These are phyloP conservation scores for Colletotrichum musicola DNA, from an alignment of 2,329 filamentous ascomycete genomes.

Conservation along the genomic window DNA sequence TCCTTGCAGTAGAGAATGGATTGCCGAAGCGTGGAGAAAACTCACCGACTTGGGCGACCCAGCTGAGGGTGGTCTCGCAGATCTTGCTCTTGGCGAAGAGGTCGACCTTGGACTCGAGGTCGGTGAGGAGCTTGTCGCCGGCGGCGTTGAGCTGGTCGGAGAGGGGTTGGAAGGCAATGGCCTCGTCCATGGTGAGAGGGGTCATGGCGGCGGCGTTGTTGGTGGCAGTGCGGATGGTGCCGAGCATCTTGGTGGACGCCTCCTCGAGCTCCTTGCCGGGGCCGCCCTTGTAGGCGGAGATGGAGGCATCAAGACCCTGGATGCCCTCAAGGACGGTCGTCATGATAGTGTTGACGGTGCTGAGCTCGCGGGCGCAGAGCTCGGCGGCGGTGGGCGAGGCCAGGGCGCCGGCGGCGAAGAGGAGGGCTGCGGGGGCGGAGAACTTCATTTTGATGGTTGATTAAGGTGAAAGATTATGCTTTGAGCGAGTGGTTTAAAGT, in stretches of 20 bases:
- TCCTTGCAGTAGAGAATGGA: too few relatives aligned
- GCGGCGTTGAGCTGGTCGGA: constrained; percentile 37
- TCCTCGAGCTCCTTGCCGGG: constrained; percentile 25
- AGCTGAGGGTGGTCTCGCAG: constrained; percentile 30
- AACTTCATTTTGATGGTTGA: constrained; percentile 29
- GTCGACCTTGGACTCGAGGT: constrained; percentile 20
- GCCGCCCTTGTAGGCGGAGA: constrained; percentile 27
- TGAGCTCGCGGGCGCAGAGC: constrained; percentile 28
- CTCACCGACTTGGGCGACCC: constrained; percentile 36
- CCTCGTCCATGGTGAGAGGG: constrained; percentile 35
- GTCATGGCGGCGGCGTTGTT: constrained; percentile 29
- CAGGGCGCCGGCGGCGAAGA: constrained; percentile 31
- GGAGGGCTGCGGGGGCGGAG: constrained; percentile 17
- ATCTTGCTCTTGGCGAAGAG: constrained; percentile 18
- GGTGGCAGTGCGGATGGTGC: constrained; percentile 35
- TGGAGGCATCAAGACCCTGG: constrained; percentile 16
- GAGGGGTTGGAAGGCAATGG: constrained; percentile 37
- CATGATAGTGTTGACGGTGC: constrained; percentile 37
- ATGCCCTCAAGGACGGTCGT: constrained; percentile 36
- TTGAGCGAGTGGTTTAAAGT: not conserved
- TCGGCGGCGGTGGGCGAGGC: constrained; percentile 25
- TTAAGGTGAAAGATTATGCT: not conserved
- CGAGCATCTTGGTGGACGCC: constrained; percentile 25
- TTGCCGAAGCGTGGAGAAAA: fast-evolving
- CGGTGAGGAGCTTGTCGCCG: constrained; percentile 36